Conservation (phyloP, 805 yeast genomes). For the Sungouiella thailandica region DNA sequence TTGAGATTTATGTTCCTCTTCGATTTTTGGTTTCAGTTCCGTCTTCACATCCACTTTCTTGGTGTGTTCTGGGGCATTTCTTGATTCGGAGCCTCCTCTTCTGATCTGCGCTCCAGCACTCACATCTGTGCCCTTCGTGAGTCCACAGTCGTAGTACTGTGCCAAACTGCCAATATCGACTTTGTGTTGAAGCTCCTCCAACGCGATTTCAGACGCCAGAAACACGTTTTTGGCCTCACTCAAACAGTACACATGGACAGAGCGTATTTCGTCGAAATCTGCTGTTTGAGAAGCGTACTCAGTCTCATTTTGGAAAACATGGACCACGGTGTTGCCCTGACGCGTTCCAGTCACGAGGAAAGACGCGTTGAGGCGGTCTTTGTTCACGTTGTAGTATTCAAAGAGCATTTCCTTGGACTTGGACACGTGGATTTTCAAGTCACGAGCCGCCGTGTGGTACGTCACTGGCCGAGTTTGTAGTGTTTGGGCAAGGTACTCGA, state of each 20-base stretch:
- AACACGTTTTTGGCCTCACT: conserved; percentile 13
- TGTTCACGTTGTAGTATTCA: conserved; percentile 33
- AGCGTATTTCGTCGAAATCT: conserved; percentile 23
- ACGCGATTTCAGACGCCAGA: conserved; percentile 10
- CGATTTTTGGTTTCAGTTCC: not conserved
- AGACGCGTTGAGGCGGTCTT: conserved; percentile 32
- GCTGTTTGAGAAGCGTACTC: conserved; percentile 20
- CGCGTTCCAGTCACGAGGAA: conserved; percentile 39
- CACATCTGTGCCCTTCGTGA: conserved; percentile 28
- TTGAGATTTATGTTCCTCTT: too few species aligned
- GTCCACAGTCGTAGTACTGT: conserved; percentile 23
- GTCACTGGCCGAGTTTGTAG: conserved; percentile 23
- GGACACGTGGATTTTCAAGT: conserved; percentile 30
- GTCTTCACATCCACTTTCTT: not conserved
- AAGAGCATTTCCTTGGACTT: conserved; percentile 37
- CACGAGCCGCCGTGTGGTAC: conserved; percentile 39
- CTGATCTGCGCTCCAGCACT: not conserved
- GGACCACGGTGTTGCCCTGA: conserved; percentile 12
- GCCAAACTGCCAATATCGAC: conserved; percentile 12
- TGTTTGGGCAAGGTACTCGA: conserved; percentile 24
- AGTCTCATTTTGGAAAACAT: conserved; percentile 19
- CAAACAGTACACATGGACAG: conserved; percentile 39
- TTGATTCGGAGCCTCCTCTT: too few species aligned
- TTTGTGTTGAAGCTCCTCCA: conserved; percentile 13
- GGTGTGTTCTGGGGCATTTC: not conserved